These are phyloP conservation scores for Stemphylium beticola DNA, from an alignment of 2,329 filamentous ascomycete species.

Conservation along the genomic window DNA sequence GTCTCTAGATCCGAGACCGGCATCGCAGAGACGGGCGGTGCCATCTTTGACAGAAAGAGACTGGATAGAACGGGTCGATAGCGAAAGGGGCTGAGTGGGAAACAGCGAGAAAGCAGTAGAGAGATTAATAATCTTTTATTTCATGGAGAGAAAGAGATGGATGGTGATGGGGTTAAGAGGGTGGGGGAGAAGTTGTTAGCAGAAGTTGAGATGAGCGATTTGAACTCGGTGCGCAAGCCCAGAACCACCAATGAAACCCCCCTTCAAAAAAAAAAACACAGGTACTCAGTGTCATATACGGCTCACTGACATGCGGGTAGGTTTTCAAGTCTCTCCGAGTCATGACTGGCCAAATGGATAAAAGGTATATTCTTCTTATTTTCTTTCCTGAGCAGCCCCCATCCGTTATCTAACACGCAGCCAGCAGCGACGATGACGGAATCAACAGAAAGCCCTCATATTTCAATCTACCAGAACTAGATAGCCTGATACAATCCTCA, in stretches of 20 bases:
- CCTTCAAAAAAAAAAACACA: background rate
- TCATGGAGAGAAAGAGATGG: constrained; percentile 12
- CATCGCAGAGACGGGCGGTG: constrained; percentile 62
- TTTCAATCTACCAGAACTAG: constrained; percentile 56
- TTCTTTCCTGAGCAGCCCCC: background rate
- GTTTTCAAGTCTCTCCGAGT: constrained; percentile 49
- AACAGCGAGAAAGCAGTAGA: too few species aligned
- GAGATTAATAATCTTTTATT: too few species aligned
- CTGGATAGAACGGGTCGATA: background rate
- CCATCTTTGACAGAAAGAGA: constrained; percentile 51
- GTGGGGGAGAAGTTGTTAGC: constrained; percentile 61
- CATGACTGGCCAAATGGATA: constrained; percentile 20
- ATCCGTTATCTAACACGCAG: background rate
- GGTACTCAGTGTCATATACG: background rate
- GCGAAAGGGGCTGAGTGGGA: constrained; percentile 1
- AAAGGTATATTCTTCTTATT: constrained; percentile 8
- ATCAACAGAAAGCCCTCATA: background rate
- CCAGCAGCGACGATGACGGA: background rate
- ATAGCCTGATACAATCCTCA: constrained; percentile 43
- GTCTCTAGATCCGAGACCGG: constrained; percentile 58
- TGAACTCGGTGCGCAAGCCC: constrained; percentile 33
- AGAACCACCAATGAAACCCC: background rate
- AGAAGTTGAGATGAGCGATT: constrained; percentile 41
- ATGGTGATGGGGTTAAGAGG: constrained; percentile 47
- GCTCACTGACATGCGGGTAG: constrained; percentile 33